Base-by-base conservation (phyloP, 257 asterid genomes). In the Solanum megistacrolobum region DNA sequence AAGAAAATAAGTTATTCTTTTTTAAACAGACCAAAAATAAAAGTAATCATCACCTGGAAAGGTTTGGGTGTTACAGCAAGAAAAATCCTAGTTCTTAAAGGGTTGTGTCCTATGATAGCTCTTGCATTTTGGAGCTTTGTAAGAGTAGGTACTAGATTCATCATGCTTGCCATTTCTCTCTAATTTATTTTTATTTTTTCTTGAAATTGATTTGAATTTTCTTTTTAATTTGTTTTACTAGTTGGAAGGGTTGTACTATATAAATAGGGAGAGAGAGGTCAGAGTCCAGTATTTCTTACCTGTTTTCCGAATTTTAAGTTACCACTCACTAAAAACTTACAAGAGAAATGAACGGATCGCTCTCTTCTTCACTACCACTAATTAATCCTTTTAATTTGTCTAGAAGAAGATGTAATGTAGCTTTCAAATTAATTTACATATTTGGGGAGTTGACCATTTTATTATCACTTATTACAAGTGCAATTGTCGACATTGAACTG, bases 81-180 rank as follows among this genome's bases (percentile, higher is more conserved):
- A 41, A 90, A 88, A 60, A 38, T 52, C 89, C 84, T 90, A 43
- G 89, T 85, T 82, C 81, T 87, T 87, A 88, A 84, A 12, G 90
- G 81, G 72, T 58, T 73, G 27, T 88, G 89, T 3, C 72, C 87
- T n/a, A 88, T 32, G 55, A 86, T 66, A 83, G 92, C 73, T 84
- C 79, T 82, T 6, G 92, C 73, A 32, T 89, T 87, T 86, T 90
- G 94, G 89, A 94, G 38, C 91, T 83, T 94, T 29, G 93, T 52
- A 31, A 93, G 39, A 60, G 91, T 86, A 86, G 78, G 68, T 87
- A 89, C 87, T 65, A 92, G 60, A 14, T 92, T 89, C 91, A 92
- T 91, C 91, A 92, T 92, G 94, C 89, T 91, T 86, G 92, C 91
- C 93, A 92, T 91, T 73, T 86, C 84, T 31, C 34, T 73, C 27